Conservation (phyloP, 352 stramenopile genomes). For the Pseudoperonospora humuli region DNA sequence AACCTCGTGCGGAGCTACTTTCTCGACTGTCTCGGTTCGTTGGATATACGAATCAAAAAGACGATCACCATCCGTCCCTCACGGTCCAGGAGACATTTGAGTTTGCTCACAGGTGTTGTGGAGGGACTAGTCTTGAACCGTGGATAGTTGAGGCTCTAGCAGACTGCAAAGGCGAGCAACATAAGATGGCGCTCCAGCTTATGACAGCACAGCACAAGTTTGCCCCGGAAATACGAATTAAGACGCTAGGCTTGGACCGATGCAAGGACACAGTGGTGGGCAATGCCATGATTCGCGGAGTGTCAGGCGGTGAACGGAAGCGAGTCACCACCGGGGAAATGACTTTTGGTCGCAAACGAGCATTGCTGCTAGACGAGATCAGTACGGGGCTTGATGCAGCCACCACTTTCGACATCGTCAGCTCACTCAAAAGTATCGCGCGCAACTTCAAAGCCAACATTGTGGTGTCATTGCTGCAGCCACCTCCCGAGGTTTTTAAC, state of each 20-base stretch:
- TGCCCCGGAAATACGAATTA: constrained; percentile 32
- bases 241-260: constrained; percentile 39
- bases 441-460: constrained; percentile 37
- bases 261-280: constrained; percentile 62
- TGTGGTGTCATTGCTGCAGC: constrained; percentile 76
- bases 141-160: constrained; percentile 8
- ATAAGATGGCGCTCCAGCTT: constrained; percentile 20
- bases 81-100: constrained; percentile 54
- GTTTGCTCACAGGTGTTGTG: constrained; percentile 48
- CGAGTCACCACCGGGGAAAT: constrained; percentile 77
- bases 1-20: constrained; percentile 16
- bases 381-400: constrained; percentile 43
- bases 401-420: constrained; percentile 52
- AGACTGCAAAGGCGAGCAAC: constrained; percentile 36
- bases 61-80: constrained; percentile 29
- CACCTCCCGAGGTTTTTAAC: constrained; percentile 43
- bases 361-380: constrained; percentile 88
- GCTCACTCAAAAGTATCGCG: constrained; percentile 31
- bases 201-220: constrained; percentile 26
- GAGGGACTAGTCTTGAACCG: constrained; percentile 20
- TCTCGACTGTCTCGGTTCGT: constrained; percentile 39
- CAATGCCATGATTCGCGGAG: constrained; percentile 46
- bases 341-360: constrained; percentile 53
- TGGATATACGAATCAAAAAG: constrained; percentile 37
- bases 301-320: constrained; percentile 65